Evolutionary conservation across 164 flowering plant species (phyloP).

Genomic region (Annona cherimola): DNA sequence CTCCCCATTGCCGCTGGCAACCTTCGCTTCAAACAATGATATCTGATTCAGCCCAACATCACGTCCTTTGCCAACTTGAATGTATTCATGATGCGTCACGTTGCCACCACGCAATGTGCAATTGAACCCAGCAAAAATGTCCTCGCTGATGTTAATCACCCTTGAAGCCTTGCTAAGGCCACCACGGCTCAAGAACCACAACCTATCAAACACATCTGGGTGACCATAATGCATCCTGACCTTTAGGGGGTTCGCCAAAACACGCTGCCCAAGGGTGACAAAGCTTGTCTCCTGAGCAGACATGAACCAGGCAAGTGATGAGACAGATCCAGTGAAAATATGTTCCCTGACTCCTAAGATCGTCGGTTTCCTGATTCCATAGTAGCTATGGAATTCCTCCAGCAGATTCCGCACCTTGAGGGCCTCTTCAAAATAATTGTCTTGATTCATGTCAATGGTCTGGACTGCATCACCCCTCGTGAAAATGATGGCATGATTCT

Average conservation of each 20-base stretch:
- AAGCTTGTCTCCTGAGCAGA: conserved; percentile 95
- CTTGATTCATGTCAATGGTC: conserved; percentile 98
- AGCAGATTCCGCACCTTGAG: conserved; percentile 88
- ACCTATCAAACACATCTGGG: conserved; percentile 94
- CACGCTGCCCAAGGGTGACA: conserved; percentile 96
- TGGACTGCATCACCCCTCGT: conserved; percentile 94
- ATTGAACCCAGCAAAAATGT: conserved; percentile 93
- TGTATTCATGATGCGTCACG: conserved; percentile 96
- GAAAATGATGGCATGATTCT: conserved; percentile 89
- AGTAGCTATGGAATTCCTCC: conserved; percentile 55
- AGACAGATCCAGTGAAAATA: conserved; percentile 89
- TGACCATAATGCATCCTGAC: conserved; percentile 98
- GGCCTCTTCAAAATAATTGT: conserved; percentile 93
- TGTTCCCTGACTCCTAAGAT: conserved; percentile 92
- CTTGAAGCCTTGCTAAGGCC: conserved; percentile 95
- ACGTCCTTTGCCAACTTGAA: conserved; percentile 98
- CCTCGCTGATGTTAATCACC: conserved; percentile 94
- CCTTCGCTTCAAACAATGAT: conserved; percentile 96
- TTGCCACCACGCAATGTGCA: conserved; percentile 93
- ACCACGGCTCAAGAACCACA: conserved; percentile 89
- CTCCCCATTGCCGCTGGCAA: conserved; percentile 97
- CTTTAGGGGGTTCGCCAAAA: conserved; percentile 90
- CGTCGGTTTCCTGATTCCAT: conserved; percentile 88
- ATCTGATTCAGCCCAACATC: conserved; percentile 96
- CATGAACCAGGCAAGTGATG: conserved; percentile 98